Evolutionary conservation across 495 filamentous ascomycete species (phyloP), one percentile per base, ranked within the genome.

Genomic region (Podospora bellae-mahoneyi): DNA sequence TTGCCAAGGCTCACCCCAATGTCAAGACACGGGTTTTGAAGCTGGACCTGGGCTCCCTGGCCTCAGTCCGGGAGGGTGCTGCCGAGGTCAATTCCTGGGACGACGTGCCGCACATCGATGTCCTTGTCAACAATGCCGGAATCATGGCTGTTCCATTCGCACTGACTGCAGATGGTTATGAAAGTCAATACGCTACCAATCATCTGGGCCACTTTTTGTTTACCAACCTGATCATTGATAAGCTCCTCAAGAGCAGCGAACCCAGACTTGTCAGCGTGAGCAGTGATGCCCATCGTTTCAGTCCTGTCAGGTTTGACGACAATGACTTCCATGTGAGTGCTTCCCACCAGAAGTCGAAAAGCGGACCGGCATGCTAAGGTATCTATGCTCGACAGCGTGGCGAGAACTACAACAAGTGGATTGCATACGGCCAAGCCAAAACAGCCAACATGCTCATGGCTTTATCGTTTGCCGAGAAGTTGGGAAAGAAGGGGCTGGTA

Each of bases 101-200:
- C 18, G 75, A 81, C 27, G 80, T 78, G 13, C 72, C 75, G 0
- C 70, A 44, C 16, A 69, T 91, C n/a, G 87, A 93, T 67, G 74
- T 88, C 30, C 78, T 94, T 2, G 80, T 92, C 44, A 85, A 87
- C 77, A 93, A 92, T 70, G 90, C 90, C 3, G 90, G 89, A 48
- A 83, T 90, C 68, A 89, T 91, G 86, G 86, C 79, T 0, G 67
- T 82, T 6, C 80, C 84, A 0, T 78, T 73, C 7, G 72, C 73
- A 0, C 69, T 78, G 1, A 89, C 88, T 0, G 73, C 80, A 4
- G 87, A 91, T 13, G 88, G 90, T 4, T 85, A 86, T 69, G 90
- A 93, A 72, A 82, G 85, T 48, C 87, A 91, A 66, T 87, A 92
- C 66, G 88, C 84, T 18, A 89, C 86, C 1, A 93, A 93, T 71